Conservation (phyloP, 2,329 filamentous ascomycete species). For the Fusarium siculi region DNA sequence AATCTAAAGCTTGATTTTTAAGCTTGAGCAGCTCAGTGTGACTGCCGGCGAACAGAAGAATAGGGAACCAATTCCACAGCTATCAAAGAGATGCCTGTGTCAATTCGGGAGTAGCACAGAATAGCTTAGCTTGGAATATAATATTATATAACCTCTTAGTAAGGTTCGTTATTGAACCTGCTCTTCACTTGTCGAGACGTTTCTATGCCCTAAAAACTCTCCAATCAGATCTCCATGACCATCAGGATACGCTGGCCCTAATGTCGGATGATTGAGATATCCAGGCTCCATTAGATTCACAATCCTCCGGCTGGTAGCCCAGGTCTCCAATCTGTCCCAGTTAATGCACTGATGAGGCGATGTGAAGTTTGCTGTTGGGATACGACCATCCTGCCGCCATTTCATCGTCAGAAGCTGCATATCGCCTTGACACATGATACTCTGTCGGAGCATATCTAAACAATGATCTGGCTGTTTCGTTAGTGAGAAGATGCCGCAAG, state of each 20-base stretch:
- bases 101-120: not conserved
- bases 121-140: not conserved
- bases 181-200: not conserved
- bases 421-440: not conserved
- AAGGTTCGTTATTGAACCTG: not conserved
- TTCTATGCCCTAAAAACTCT: not conserved
- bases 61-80: not conserved
- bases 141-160: no score
- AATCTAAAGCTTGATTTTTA: not conserved
- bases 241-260: not conserved
- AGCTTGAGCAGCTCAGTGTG: not conserved
- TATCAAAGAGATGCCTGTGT: no score
- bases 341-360: not conserved
- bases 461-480: not conserved
- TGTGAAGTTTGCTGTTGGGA: not conserved
- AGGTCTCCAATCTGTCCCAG: not conserved
- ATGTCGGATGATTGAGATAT: not conserved
- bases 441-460: not conserved
- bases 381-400: not conserved
- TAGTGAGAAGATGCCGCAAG: accelerated
- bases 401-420: not conserved
- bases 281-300: not conserved
- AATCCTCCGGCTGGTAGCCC: not conserved
- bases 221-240: not conserved
- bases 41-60: not conserved